phyloP scores from a whole-genome alignment of 2,329 filamentous ascomycete species.

The Fusarium chaquense region DNA sequence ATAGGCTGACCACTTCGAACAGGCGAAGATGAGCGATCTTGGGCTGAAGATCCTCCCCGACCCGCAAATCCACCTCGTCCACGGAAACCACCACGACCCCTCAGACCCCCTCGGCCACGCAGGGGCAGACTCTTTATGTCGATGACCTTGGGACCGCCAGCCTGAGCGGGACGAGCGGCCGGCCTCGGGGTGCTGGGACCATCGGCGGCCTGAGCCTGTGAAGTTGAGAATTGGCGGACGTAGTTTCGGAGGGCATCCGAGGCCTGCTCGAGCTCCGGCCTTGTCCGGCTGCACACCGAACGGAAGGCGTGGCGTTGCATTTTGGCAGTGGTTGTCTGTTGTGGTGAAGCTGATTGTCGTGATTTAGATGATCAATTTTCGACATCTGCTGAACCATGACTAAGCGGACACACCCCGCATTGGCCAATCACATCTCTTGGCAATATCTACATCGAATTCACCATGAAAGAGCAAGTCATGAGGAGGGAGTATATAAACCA shows the following conservation, averaged over 20 bases:
- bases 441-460: constrained; percentile 3
- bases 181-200: constrained; percentile 38
- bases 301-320: constrained; percentile 57
- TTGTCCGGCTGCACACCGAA: constrained; percentile 53
- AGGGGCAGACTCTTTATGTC: constrained; percentile 55
- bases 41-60: constrained; percentile 30
- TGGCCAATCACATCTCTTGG: constrained; percentile 33
- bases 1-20: constrained; percentile 8
- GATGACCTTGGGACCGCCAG: constrained; percentile 52
- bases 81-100: constrained; percentile 42
- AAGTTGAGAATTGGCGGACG: constrained; percentile 56
- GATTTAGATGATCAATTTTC: constrained; percentile 43
- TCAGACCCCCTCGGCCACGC: constrained; percentile 40
- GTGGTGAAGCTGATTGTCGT: constrained; percentile 30
- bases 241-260: constrained; percentile 50
- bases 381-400: constrained; percentile 29
- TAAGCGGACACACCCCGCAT: constrained; percentile 38
- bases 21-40: constrained; percentile 28
- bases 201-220: constrained; percentile 52
- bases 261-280: constrained; percentile 51
- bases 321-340: constrained; percentile 41
- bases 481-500: constrained; percentile 9
- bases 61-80: constrained; percentile 25
- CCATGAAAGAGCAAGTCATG: background rate
- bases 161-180: constrained; percentile 36